Base-by-base conservation (phyloP, 1,284 basidiomycete species). In the Leccinum pachyderme region DNA sequence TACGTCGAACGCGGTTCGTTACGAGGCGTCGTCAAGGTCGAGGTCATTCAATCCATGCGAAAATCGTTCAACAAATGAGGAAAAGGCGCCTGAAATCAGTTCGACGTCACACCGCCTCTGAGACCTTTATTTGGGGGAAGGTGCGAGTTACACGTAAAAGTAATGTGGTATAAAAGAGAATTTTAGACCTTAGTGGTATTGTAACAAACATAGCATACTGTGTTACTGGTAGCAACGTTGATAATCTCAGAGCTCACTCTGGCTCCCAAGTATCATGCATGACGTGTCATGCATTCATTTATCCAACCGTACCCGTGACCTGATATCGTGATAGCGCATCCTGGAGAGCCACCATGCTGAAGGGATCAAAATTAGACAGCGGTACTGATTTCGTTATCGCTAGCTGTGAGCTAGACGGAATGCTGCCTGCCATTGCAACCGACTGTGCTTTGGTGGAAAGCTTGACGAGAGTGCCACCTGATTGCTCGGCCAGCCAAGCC, bases 261-360 rank as follows among this genome's bases (percentile, higher is more conserved):
- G 8, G 18, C 35, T 18, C 8, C 18, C n/a, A 24, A 5, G 18
- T 37, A 37, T 37, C n/a, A 37, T 37, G 24, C 32, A 47, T 13
- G 12, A 25, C 4, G n/a, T 24, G 13, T 53, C 46, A 58, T 43
- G 56, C 18, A 18, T 18, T 18, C 18, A 18, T 18, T 18, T 18
- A 69, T 33, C 32, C 31, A 25, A 49, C 15, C 11, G 50, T 15
- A 35, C 51, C 58, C 43, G 57, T 51, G 7, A 58, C 13, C 27
- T 76, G 72, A 41, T 77, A 75, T 28, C 66, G 63, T 7, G 63
- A 70, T 56, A 80, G 57, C 7, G 75, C 69, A 31, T 76, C 70
- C 11, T 67, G 71, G 56, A 80, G 74, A 15, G 72, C 72, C 4
- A 59, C 46, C 59, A 76, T 57, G 60, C 80, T 76, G 41, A 79